A percentile compares a stretch with the other conserved stretches of the same genome.
These are phyloP conservation scores for Yarrowia sp. DNA, from an alignment of 805 yeast species.

Conservation along the genomic window DNA sequence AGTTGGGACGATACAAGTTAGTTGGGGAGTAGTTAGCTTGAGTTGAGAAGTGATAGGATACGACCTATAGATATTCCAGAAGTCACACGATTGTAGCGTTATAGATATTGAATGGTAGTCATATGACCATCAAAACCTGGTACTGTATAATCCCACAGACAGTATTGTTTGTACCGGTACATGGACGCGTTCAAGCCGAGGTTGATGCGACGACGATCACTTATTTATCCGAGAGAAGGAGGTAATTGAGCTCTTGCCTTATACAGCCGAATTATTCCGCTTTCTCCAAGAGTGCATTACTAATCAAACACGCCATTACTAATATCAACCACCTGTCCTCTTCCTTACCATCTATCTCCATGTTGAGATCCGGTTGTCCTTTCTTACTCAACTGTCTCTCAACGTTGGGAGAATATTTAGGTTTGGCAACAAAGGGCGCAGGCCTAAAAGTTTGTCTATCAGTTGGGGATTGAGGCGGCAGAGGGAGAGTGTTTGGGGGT, in stretches of 20 bases:
- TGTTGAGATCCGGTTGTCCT: slow-evolving; percentile 17
- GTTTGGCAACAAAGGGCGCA: slow-evolving; percentile 13
- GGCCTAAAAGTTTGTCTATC: not conserved
- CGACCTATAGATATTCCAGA: no score
- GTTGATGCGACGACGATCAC: not conserved
- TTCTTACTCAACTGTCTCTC: slow-evolving; percentile 6
- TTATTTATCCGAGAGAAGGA: not conserved
- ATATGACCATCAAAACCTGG: no score
- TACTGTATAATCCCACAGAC: no score
- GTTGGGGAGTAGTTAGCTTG: no score
- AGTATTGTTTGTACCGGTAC: no score
- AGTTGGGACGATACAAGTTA: no score
- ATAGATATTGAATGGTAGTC: no score
- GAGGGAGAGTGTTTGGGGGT: not conserved
- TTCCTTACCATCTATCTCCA: no score
- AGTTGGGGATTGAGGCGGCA: not conserved
- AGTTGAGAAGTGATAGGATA: no score
- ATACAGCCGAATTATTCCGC: no score
- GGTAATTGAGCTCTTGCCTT: no score
- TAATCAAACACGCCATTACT: not conserved
- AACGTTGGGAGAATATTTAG: slow-evolving; percentile 2
- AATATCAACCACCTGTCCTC: not conserved
- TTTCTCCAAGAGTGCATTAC: not conserved
- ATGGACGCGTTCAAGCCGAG: not conserved
- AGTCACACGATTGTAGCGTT: no score